Conservation (phyloP, 2,329 filamentous ascomycete species). For the Didymosphaeria variabile region DNA sequence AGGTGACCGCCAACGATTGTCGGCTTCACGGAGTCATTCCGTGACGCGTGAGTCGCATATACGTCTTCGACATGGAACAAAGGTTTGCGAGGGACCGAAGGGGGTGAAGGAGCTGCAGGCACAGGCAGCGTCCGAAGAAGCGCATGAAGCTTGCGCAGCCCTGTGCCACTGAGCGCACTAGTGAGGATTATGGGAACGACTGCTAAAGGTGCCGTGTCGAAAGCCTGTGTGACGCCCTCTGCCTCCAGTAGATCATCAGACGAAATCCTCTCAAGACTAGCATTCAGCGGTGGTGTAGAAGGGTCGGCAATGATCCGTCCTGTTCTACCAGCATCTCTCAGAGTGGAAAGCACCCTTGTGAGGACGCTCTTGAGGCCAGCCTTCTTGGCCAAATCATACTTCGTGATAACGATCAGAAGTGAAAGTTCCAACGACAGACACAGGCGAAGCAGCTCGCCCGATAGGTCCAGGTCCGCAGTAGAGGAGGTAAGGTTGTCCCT, state of each 20-base stretch:
- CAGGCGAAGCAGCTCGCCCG: constrained; percentile 81
- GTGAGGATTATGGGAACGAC: constrained; percentile 87
- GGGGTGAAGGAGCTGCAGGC: constrained; percentile 51
- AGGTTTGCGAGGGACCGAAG: constrained; percentile 57
- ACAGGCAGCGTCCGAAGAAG: constrained; percentile 80
- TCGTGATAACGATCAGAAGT: constrained; percentile 85
- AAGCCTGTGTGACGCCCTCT: constrained; percentile 61
- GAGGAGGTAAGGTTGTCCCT: constrained; percentile 62
- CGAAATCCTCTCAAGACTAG: constrained; percentile 65
- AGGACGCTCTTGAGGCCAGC: constrained; percentile 71
- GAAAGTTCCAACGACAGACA: constrained; percentile 83
- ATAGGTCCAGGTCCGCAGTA: constrained; percentile 72
- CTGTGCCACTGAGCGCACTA: constrained; percentile 84
- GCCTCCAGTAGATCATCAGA: constrained; percentile 66
- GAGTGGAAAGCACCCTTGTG: constrained; percentile 74
- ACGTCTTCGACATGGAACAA: constrained; percentile 93
- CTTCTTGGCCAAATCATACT: constrained; percentile 85
- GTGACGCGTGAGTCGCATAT: constrained; percentile 69
- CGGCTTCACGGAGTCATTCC: constrained; percentile 29
- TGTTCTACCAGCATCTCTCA: constrained; percentile 78
- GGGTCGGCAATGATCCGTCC: constrained; percentile 71
- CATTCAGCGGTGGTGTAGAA: constrained; percentile 38
- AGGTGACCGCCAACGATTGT: constrained; percentile 86
- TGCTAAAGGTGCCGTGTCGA: constrained; percentile 56
- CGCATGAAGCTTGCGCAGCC: constrained; percentile 83